A percentile compares a stretch with the other conserved stretches of the same genome.
Conservation (phyloP, 257 asterid species). For the Nicotiana sylvestris region DNA sequence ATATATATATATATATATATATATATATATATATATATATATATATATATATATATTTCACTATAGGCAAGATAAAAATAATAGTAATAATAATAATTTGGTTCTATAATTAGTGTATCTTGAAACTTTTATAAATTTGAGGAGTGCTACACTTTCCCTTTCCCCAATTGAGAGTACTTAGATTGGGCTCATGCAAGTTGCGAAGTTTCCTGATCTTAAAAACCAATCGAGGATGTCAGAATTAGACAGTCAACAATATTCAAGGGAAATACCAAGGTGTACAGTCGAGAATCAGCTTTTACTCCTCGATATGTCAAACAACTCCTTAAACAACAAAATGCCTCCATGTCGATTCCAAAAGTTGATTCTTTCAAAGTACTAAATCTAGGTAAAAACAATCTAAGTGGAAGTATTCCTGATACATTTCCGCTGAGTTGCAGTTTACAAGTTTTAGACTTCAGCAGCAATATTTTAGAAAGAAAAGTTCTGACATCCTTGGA, state of each 20-base stretch:
- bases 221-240: background rate
- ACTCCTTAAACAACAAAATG: background rate
- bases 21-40: no score
- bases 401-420: constrained; percentile 2
- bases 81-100: no score
- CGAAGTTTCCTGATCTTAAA: constrained; percentile 24
- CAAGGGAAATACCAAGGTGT: constrained; percentile 34
- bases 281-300: background rate
- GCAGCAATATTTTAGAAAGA: background rate
- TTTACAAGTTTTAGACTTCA: constrained; percentile 7
- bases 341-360: background rate
- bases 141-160: no score
- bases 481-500: background rate
- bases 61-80: no score
- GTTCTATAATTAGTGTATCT: no score
- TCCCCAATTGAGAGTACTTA: constrained; percentile 10
- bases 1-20: no score
- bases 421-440: background rate
- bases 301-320: constrained; percentile 9
- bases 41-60: no score
- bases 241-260: constrained; percentile 29
- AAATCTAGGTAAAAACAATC: background rate
- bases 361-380: background rate
- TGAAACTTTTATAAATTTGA: no score
- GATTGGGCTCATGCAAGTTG: constrained; percentile 28